These are phyloP conservation scores for Fusarium sp. DNA, from an alignment of 2,329 filamentous ascomycete genomes.

Conservation along the genomic window DNA sequence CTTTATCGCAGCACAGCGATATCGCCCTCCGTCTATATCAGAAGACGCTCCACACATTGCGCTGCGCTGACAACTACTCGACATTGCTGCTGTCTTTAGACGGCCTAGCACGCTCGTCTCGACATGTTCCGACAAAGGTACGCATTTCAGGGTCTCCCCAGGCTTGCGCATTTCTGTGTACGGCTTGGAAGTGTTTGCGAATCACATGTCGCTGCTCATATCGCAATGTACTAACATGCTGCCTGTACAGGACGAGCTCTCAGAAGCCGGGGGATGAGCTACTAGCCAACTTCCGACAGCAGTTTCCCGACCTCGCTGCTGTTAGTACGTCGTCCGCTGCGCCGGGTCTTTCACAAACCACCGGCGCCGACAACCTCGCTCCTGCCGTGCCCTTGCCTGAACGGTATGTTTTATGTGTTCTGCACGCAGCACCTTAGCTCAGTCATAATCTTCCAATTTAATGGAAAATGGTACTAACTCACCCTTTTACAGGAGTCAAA, in stretches of 20 bases:
- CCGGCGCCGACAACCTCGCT: conserved; percentile 49
- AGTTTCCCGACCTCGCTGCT: conserved; percentile 81
- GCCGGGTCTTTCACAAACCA: conserved; percentile 56
- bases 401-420: conserved; percentile 45
- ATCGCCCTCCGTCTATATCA: conserved; percentile 16
- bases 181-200: neutral
- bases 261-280: conserved; percentile 91
- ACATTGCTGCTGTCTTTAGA: conserved; percentile 37
- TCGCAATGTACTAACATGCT: conserved; percentile 15
- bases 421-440: neutral
- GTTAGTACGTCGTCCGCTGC: conserved; percentile 63
- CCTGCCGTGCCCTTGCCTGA: conserved; percentile 47
- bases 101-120: conserved; percentile 39
- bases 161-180: conserved; percentile 2
- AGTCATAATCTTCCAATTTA: neutral
- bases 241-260: conserved; percentile 73
- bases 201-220: neutral
- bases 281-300: conserved; percentile 85
- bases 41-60: conserved; percentile 17
- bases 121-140: conserved; percentile 53
- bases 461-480: conserved; percentile 30
- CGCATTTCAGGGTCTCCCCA: conserved; percentile 10
- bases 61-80: conserved; percentile 28
- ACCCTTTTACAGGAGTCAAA: conserved; percentile 37
- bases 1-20: conserved; percentile 18